Evolutionary conservation across 768 basidiomycete species (phyloP), one percentile per base, ranked within the genome.

Genomic region (Cyathus striatus): DNA sequence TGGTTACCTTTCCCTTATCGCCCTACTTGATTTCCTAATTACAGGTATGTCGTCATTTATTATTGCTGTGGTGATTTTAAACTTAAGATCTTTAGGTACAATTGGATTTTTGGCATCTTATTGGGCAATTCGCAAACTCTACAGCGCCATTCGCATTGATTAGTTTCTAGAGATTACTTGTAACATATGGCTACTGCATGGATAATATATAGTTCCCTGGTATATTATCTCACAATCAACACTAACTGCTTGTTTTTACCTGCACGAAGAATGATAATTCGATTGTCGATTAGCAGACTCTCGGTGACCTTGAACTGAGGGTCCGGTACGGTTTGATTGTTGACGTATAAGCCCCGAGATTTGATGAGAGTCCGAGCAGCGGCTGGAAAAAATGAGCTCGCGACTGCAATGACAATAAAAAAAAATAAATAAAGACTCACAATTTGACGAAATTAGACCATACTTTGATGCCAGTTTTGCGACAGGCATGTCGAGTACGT

Each of bases 71-170:
- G 14, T 42, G 18, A 25, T 41, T 18, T n/a, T n/a, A n/a, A n/a
- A 32, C 23, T 47, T 47, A 17, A 34, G 33, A 38, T 38, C 43
- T 42, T n/a, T n/a, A 83, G 90, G 90, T 27, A 86, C 90, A 9
- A 90, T 96, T 51, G 93, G 93, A 7, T 96, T 93, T 71, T 69
- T 93, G 30, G 86, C 91, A 17, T 80, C 86, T 4, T 94, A 92
- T 52, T 94, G 89, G 83, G 90, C 89, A n/a, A 78, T 96, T 32
- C 74, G 86, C 47, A 78, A 70, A 62, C 63, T 97, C 44, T 97
- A 97, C 59, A 75, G 75, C 44, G 79, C 87, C 23, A 88, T 91
- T 49, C 82, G 90, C 27, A 78, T 90, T 40, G 89, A 92, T 64
- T 78, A 64, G 50, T 43, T 44, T 40, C 21, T 35, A 27, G 38